Evolutionary conservation across 2,329 filamentous ascomycete species (phyloP).

Genomic region (Dothiorella sarmentorum): DNA sequence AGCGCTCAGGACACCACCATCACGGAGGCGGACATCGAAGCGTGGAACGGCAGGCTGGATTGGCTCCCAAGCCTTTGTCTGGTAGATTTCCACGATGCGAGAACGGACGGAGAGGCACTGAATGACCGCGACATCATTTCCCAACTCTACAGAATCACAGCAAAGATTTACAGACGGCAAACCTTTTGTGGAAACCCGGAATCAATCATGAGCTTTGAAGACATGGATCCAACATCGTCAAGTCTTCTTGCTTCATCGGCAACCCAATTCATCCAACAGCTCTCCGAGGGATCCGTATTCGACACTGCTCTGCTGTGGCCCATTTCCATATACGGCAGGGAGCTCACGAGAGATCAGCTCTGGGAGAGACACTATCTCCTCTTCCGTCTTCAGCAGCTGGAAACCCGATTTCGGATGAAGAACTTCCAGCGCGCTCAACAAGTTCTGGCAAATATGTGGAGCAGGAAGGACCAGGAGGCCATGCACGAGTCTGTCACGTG

Average conservation of each 20-base stretch:
- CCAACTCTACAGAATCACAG: not conserved
- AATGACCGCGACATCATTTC: not conserved
- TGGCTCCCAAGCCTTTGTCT: not conserved
- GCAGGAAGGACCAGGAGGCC: not conserved
- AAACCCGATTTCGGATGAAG: not conserved
- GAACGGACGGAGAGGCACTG: not conserved
- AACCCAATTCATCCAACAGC: not conserved
- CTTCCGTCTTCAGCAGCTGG: not conserved
- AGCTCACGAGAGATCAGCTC: not conserved
- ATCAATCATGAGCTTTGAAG: not conserved
- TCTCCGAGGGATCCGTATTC: not conserved
- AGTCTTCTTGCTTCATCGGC: not conserved
- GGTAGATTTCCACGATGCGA: not conserved
- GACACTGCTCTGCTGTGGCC: not conserved
- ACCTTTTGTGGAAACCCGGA: not conserved
- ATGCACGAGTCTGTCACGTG: not conserved
- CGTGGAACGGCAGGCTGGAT: not conserved
- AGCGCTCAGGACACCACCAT: not conserved
- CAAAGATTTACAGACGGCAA: not conserved
- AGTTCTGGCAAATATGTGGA: not conserved
- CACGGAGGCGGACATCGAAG: not conserved
- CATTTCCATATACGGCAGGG: not conserved
- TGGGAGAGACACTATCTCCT: not conserved
- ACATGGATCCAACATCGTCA: not conserved
- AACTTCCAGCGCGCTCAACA: not conserved